Base-by-base conservation (phyloP, 1,139 yeast genomes). In the Kodamaea plutei region DNA sequence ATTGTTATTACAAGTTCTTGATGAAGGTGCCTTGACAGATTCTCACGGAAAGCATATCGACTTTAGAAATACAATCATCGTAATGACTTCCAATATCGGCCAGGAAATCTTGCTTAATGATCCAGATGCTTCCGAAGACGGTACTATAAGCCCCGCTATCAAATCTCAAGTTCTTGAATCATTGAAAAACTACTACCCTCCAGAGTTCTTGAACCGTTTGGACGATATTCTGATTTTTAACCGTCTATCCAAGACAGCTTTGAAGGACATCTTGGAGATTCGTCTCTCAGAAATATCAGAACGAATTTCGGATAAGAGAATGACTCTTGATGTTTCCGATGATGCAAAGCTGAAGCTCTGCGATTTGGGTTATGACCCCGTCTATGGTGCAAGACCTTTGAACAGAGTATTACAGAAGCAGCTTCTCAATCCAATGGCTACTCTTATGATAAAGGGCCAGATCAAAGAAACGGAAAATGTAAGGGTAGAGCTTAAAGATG, bases 51-150 rank as follows among this genome's bases (percentile, higher is more conserved):
- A 87, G 36, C 84, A 82, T 47, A 85, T 91, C 35, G 96, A 91
- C 56, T 91, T 91, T 75, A 77, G 88, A 44, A 91, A 91, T 56
- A 84, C 97, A 1, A 83, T 91, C 35, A 85, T 91, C 47, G 94
- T 91, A n/a, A 84, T 91, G 94, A 91, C 98, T 0, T 85, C 96
- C 3, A 91, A 91, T 54, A 84, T 91, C 49, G 98, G 98, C 6
- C 97, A 91, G 56, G 96, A 89, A 42, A 74, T 84, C 30, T 67
- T 91, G 40, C 61, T 88, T 31, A 65, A 79, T 9, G 95, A 84
- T 45, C 58, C 54, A 26, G 56, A 61, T 16, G 43, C 65, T 8
- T 37, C 47, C 16, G 71, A 64, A 5, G 69, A 63, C 39, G 73
- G 75, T 3, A 73, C 75, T 30, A 61, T 76, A 15, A 54, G 57